phyloP scores from a whole-genome alignment of 805 yeast species.

The Schizosaccharomyces octosporus region DNA sequence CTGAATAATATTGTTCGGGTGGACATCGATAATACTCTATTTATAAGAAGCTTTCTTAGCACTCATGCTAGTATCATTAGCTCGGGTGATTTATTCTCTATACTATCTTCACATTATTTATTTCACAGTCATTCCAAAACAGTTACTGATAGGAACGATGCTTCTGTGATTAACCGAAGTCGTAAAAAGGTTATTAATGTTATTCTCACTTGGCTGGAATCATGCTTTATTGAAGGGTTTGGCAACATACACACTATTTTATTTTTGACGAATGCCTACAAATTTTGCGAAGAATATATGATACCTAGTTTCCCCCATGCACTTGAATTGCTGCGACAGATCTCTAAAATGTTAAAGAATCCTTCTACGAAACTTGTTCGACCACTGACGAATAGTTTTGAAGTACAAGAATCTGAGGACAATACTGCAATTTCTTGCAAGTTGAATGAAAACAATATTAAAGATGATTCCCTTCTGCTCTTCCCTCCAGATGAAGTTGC shows the following conservation, averaged over 20 bases:
- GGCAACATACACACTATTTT: neutral
- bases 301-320: neutral
- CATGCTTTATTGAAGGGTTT: neutral
- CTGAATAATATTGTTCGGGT: slow-evolving; percentile 13
- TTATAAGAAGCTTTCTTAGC: slow-evolving; percentile 8
- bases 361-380: neutral
- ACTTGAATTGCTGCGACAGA: neutral
- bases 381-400: too few relatives aligned
- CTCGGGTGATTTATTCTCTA: neutral
- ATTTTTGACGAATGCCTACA: neutral
- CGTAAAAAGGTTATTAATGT: neutral
- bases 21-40: slow-evolving; percentile 17
- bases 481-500: slow-evolving; percentile 41
- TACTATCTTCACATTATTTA: neutral
- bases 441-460: neutral
- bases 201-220: neutral
- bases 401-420: neutral
- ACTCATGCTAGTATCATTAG: neutral
- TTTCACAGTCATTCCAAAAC: too few relatives aligned
- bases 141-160: neutral
- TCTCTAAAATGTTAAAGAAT: neutral
- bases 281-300: neutral
- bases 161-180: neutral
- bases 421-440: too few relatives aligned
- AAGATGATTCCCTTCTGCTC: slow-evolving; percentile 4